Evolutionary conservation across 345 rosid genomes (phyloP), one percentile per base, ranked within the genome.

Genomic region (Populus alba): DNA sequence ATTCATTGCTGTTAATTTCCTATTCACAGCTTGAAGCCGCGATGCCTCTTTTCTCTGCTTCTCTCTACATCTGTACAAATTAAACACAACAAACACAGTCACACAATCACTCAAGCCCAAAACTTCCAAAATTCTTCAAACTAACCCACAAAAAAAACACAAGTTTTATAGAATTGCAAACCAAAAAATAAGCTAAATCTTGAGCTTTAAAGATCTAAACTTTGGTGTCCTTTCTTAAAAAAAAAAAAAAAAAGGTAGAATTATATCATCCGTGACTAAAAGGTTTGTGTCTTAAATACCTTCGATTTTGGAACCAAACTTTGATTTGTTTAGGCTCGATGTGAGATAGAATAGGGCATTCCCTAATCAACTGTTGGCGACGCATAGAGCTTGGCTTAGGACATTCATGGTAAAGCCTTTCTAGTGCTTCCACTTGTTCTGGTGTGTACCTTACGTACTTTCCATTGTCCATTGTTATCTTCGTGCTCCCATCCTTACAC

Each of bases 381-480:
- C 99, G 97, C 82, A 94, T 87, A 47, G 98, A 97, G 82, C 97
- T 97, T 45, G 99, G 99, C 72, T 97, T 97, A 61, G 99, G 98
- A 77, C 99, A 97, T 1, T 97, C 99, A 84, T 92, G 99, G 86
- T 97, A 97, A 73, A 97, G 94, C 89, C 98, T 92, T 91, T 97
- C 99, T 67, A 97, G 97, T 47, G 99, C 98, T 84, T 97, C 99
- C 76, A 97, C 98, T 86, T 97, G 99, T 84, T 97, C 99, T 83
- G 98, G 97, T 68, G 98, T 97, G 86, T 97, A 97, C 86, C 99
- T 86, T 15, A 97, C 98, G 85, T 97, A 97, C 90, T 97, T 97
- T 33, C 99, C 99, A 78, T 97, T 97, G 66, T 97, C 99, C 83
- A 97, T 77, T 61, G 77, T 83, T 85, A 68, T 72, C 45, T 23